A percentile compares a stretch with the other conserved stretches of the same genome.
Evolutionary conservation across 2,329 filamentous ascomycete genomes (phyloP).

Genomic region (Xylaria sp.): DNA sequence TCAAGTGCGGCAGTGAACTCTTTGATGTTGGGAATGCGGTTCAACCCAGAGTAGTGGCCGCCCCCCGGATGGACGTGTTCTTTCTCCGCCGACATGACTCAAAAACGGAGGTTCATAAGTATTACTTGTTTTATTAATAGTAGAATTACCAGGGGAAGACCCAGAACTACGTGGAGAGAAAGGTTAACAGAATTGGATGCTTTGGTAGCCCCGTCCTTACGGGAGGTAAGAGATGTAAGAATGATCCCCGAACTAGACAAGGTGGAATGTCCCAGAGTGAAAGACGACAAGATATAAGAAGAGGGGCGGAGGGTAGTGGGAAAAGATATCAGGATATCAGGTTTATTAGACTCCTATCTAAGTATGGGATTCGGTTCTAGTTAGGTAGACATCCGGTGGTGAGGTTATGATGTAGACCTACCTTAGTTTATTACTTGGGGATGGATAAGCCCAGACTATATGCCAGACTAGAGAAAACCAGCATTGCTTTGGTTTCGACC

Average conservation of each 20-base stretch:
- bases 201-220: slow-evolving; percentile 7
- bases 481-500: slow-evolving; percentile 8
- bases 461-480: slow-evolving; percentile 20
- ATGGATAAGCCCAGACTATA: slow-evolving; percentile 6
- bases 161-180: neutral
- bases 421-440: slow-evolving; percentile 15
- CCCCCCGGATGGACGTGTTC: slow-evolving; percentile 45
- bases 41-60: slow-evolving; percentile 80
- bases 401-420: slow-evolving; percentile 33
- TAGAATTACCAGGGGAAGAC: neutral
- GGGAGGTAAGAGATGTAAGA: neutral
- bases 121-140: neutral
- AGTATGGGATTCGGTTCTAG: slow-evolving; percentile 9
- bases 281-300: neutral
- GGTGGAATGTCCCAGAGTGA: neutral
- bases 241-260: neutral
- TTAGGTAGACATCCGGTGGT: slow-evolving; percentile 1
- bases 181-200: neutral
- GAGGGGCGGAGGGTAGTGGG: neutral
- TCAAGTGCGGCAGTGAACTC: slow-evolving; percentile 85
- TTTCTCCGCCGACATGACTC: slow-evolving; percentile 47
- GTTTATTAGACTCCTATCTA: slow-evolving; percentile 29
- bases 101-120: neutral
- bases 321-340: slow-evolving; percentile 3
- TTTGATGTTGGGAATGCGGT: slow-evolving; percentile 88